Evolutionary conservation across 1,284 basidiomycete species (phyloP).

Genomic region (Melampsora occidentalis): DNA sequence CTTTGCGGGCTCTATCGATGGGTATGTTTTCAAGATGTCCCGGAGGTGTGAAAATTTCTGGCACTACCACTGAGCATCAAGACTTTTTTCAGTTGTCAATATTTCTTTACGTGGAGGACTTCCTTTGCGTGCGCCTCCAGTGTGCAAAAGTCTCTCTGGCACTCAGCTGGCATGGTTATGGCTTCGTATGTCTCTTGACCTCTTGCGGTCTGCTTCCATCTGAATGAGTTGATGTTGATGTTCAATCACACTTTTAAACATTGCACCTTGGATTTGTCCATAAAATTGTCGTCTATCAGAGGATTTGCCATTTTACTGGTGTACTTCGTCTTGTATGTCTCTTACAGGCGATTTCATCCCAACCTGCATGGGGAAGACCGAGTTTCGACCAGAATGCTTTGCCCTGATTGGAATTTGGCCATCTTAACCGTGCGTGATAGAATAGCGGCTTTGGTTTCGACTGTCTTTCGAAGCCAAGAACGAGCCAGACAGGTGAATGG

Average conservation of each 20-base stretch:
- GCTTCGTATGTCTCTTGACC: not conserved
- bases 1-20: conserved; percentile 8
- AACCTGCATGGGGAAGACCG: not conserved
- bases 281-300: not conserved
- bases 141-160: conserved; percentile 2
- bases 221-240: not conserved
- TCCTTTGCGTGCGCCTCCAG: not conserved
- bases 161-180: not conserved
- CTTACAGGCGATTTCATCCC: not conserved
- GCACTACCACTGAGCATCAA: not conserved
- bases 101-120: conserved; percentile 10
- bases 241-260: not conserved
- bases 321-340: not conserved
- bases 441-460: not conserved
- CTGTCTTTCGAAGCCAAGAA: not conserved
- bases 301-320: not conserved
- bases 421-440: not conserved
- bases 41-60: not conserved
- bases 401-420: not conserved
- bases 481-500: not conserved
- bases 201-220: not conserved
- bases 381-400: not conserved
- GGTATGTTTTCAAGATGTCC: not conserved
- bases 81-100: not conserved
- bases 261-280: not conserved